Percentiles rank a stretch among this genome's conserved stretches.
Evolutionary conservation across 2,329 filamentous ascomycete species (phyloP).

Genomic region (Pseudogymnoascus sp.): DNA sequence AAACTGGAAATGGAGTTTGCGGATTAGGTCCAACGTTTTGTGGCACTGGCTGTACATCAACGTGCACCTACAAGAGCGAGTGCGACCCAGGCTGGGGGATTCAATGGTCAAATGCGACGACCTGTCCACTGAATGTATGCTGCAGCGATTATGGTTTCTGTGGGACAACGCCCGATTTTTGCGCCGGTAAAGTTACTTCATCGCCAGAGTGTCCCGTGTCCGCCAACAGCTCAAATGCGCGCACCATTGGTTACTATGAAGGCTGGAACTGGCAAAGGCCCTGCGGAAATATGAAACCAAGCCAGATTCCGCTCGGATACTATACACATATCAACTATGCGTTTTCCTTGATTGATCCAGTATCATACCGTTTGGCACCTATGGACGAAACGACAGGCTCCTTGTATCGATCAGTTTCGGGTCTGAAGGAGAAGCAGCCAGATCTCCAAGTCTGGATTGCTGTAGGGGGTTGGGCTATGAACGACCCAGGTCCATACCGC

Average conservation of each 20-base stretch:
- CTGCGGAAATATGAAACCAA: conserved; percentile 19
- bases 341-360: conserved; percentile 35
- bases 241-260: conserved; percentile 32
- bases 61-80: conserved; percentile 20
- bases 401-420: conserved; percentile 19
- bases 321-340: conserved; percentile 19
- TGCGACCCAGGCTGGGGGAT: conserved; percentile 27
- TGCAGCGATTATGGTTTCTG: conserved; percentile 25
- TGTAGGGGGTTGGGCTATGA: conserved; percentile 35
- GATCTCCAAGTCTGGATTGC: conserved; percentile 26
- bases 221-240: not conserved
- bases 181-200: not conserved
- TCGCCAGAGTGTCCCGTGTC: no score
- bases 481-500: conserved; percentile 23
- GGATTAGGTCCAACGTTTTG: no score
- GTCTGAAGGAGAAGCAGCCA: conserved; percentile 25
- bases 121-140: conserved; percentile 28
- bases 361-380: conserved; percentile 24
- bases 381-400: conserved; percentile 18
- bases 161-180: conserved; percentile 15
- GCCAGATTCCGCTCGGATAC: conserved; percentile 19
- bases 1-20: no score
- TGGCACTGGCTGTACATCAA: no score
- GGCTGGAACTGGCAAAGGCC: conserved; percentile 21
- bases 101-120: conserved; percentile 12